These are phyloP conservation scores for Saccharomycopsis hybrid DNA, from an alignment of 1,139 yeast genomes.

Conservation along the genomic window DNA sequence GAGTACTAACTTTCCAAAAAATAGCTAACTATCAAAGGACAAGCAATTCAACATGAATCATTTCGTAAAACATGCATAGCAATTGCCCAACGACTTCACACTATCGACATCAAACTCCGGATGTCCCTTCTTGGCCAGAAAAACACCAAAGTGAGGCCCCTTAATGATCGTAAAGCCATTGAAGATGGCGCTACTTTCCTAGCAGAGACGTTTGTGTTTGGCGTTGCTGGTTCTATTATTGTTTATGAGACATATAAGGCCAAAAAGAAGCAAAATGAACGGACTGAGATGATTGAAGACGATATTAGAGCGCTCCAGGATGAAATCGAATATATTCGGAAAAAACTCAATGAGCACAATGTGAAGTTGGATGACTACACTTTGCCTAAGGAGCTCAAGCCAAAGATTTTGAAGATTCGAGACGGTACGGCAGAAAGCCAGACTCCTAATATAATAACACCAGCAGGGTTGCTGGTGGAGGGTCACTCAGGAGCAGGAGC, in stretches of 20 bases:
- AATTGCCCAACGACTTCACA: slow-evolving; percentile 71
- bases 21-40: slow-evolving; percentile 54
- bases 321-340: slow-evolving; percentile 59
- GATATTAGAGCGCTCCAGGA: slow-evolving; percentile 64
- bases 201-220: slow-evolving; percentile 70
- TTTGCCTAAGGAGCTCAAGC: slow-evolving; percentile 42
- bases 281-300: slow-evolving; percentile 60
- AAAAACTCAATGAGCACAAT: slow-evolving; percentile 36
- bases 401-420: slow-evolving; percentile 34
- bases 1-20: neutral
- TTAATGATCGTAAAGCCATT: slow-evolving; percentile 78
- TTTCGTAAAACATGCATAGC: slow-evolving; percentile 59
- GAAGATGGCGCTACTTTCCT: slow-evolving; percentile 78
- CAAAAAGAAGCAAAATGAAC: slow-evolving; percentile 53
- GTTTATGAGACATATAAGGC: slow-evolving; percentile 67
- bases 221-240: slow-evolving; percentile 82
- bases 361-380: slow-evolving; percentile 42
- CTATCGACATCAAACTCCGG: slow-evolving; percentile 56
- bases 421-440: neutral
- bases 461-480: neutral
- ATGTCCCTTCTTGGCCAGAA: slow-evolving; percentile 59
- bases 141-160: slow-evolving; percentile 57
- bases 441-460: neutral
- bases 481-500: no score
- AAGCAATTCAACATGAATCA: slow-evolving; percentile 67